These are phyloP conservation scores for Tylopilus sp. DNA, from an alignment of 1,284 basidiomycete genomes.

Conservation along the genomic window DNA sequence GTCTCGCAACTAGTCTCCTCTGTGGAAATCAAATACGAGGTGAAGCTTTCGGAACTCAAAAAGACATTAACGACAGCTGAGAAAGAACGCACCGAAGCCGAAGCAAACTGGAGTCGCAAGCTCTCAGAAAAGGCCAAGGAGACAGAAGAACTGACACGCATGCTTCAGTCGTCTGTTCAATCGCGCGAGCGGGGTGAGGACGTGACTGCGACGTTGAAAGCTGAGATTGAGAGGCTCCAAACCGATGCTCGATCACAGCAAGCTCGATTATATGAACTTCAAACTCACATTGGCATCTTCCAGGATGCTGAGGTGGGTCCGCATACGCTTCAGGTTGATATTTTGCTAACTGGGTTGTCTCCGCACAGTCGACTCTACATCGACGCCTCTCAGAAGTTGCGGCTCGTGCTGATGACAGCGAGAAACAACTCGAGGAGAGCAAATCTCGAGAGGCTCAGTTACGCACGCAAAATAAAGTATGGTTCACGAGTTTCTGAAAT, in stretches of 20 bases:
- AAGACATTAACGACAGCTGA: constrained; percentile 55
- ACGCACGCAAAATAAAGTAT: constrained; percentile 71
- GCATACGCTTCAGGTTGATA: neutral
- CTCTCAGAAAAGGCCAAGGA: constrained; percentile 73
- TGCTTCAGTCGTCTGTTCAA: constrained; percentile 55
- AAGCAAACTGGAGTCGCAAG: constrained; percentile 82
- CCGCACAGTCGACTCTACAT: constrained; percentile 43
- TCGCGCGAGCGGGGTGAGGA: constrained; percentile 59
- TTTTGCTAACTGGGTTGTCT: neutral
- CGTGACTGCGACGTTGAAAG: constrained; percentile 49
- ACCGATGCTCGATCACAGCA: constrained; percentile 47
- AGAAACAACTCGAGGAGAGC: constrained; percentile 60
- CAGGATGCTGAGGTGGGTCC: constrained; percentile 57
- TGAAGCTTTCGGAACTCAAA: constrained; percentile 67
- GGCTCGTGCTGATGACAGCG: constrained; percentile 44
- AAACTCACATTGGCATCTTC: constrained; percentile 46
- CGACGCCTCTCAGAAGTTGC: constrained; percentile 45
- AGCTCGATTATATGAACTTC: constrained; percentile 46
- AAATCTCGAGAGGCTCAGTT: constrained; percentile 64
- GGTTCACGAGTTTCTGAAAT: constrained; percentile 7
- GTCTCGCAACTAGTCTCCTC: constrained; percentile 74
- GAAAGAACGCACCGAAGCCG: constrained; percentile 72
- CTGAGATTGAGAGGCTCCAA: constrained; percentile 51
- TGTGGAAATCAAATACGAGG: constrained; percentile 73
- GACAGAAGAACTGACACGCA: constrained; percentile 64